Conservation (phyloP, 192 early-diverging fungal genomes). For the Dispira parvispora region DNA sequence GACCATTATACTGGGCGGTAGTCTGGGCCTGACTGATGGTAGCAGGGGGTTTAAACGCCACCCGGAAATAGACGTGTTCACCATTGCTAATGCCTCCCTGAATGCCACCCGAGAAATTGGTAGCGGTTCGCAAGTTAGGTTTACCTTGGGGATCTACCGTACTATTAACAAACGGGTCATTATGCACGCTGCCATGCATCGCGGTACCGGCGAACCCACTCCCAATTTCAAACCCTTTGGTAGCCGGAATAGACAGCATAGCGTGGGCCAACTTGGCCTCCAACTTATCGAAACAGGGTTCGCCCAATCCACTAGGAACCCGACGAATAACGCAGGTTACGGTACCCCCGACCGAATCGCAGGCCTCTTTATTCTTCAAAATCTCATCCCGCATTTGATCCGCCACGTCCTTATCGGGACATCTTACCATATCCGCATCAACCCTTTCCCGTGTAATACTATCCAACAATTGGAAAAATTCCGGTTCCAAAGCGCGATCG, state of each 20-base stretch:
- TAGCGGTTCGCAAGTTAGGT: constrained; percentile 60
- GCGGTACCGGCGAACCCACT: constrained; percentile 79
- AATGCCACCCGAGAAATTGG: constrained; percentile 92
- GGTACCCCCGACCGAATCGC: constrained; percentile 89
- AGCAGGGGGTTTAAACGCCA: constrained; percentile 93
- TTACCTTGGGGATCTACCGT: constrained; percentile 19
- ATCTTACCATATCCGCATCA: constrained; percentile 75
- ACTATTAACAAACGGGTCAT: constrained; percentile 61
- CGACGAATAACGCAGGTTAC: constrained; percentile 95
- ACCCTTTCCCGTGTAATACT: constrained; percentile 53
- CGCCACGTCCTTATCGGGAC: constrained; percentile 60
- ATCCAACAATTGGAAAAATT: constrained; percentile 48
- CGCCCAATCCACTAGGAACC: constrained; percentile 78
- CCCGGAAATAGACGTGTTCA: constrained; percentile 90
- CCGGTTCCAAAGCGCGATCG: constrained; percentile 14
- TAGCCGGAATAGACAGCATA: constrained; percentile 97
- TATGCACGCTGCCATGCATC: constrained; percentile 79
- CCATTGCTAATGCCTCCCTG: constrained; percentile 98
- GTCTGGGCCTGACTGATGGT: constrained; percentile 85
- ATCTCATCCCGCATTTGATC: constrained; percentile 78
- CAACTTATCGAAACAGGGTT: constrained; percentile 97
- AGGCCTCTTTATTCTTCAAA: constrained; percentile 50
- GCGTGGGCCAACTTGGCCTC: constrained; percentile 93
- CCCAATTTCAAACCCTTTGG: constrained; percentile 96
- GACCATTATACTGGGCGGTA: constrained; percentile 77